phyloP scores from a whole-genome alignment of 164 flowering plant genomes.

The Macadamia integrifolia region DNA sequence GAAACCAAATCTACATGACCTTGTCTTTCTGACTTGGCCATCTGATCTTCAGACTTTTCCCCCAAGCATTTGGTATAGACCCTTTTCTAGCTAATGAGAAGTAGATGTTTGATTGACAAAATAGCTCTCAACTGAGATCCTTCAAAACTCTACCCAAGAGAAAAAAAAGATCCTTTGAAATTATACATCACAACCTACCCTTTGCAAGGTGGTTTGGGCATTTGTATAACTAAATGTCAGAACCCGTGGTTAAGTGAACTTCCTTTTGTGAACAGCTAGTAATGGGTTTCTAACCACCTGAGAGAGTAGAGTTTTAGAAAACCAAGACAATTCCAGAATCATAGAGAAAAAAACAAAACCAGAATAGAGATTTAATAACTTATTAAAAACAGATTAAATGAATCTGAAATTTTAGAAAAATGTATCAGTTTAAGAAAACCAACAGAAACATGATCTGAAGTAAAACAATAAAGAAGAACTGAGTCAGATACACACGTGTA shows the following conservation, averaged over 20 bases:
- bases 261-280: conserved; percentile 50
- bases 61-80: conserved; percentile 72
- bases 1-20: conserved; percentile 91
- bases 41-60: neutral
- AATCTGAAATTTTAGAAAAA: no score
- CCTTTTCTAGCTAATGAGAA: conserved; percentile 43
- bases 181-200: conserved; percentile 72
- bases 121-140: conserved; percentile 5
- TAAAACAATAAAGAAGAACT: conserved; percentile 1
- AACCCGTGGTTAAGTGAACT: conserved; percentile 53
- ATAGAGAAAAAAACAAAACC: no score
- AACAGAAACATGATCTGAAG: conserved; percentile 76
- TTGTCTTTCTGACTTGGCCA: conserved; percentile 22
- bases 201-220: conserved; percentile 8
- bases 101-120: neutral
- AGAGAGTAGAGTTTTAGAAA: no score
- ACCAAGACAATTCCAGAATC: no score
- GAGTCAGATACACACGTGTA: neutral
- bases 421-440: conserved; percentile 31
- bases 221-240: no score
- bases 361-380: no score
- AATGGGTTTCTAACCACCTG: no score
- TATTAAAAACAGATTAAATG: no score
- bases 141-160: neutral
- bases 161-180: no score